Percentiles rank a stretch among this genome's conserved stretches.
phyloP scores from a whole-genome alignment of 1,284 basidiomycete species.

The Phlebopus sp. region DNA sequence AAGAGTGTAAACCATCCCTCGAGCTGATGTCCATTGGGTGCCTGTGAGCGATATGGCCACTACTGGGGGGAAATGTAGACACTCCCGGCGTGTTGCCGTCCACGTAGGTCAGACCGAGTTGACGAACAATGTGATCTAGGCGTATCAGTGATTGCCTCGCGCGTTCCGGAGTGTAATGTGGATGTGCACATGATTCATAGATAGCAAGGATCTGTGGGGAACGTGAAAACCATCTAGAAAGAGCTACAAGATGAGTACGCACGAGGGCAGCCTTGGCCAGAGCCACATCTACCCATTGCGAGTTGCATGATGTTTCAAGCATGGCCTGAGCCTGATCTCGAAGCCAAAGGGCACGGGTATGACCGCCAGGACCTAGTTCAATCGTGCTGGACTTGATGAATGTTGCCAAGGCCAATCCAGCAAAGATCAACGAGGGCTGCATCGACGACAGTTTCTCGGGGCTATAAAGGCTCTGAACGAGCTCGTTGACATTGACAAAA shows the following conservation, averaged over 20 bases:
- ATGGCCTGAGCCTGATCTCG: conserved; percentile 53
- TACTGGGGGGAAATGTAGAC: conserved; percentile 44
- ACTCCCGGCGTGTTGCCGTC: conserved; percentile 57
- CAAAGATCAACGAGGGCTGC: conserved; percentile 67
- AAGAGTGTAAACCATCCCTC: conserved; percentile 26
- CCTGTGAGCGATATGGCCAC: conserved; percentile 46
- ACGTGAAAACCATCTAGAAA: conserved; percentile 5
- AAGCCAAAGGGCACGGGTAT: conserved; percentile 51
- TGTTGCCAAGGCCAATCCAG: conserved; percentile 65
- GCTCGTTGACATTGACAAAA: conserved; percentile 57
- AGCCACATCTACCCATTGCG: conserved; percentile 54
- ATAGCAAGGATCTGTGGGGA: conserved; percentile 59
- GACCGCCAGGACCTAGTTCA: conserved; percentile 49
- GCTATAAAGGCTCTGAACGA: conserved; percentile 52
- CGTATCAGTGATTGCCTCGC: conserved; percentile 51
- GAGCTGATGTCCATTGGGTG: conserved; percentile 26
- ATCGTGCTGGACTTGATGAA: conserved; percentile 72
- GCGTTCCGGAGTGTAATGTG: conserved; percentile 53
- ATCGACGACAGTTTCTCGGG: conserved; percentile 49
- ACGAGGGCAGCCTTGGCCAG: conserved; percentile 76
- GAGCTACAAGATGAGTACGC: conserved; percentile 25
- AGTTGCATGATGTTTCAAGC: conserved; percentile 50
- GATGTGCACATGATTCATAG: conserved; percentile 72
- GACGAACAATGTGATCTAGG: conserved; percentile 61
- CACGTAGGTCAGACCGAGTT: conserved; percentile 51